phyloP scores from a whole-genome alignment of 2,329 filamentous ascomycete species.

The Xylaria hypoxylon region DNA sequence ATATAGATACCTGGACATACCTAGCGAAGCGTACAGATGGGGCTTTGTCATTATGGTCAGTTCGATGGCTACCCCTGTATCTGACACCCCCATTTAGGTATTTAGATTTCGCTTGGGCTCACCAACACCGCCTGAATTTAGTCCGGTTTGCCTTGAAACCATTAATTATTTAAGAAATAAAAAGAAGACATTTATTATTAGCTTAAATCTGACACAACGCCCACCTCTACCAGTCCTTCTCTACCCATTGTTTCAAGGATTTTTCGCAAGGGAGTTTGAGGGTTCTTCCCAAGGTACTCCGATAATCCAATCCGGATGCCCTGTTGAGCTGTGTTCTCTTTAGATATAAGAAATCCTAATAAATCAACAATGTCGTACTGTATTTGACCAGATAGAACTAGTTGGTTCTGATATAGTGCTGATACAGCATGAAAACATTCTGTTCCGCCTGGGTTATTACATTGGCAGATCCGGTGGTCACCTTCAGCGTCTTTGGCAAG shows the following conservation, averaged over 20 bases:
- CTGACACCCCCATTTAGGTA: too few species aligned
- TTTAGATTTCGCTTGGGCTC: too few species aligned
- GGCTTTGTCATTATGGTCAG: too few species aligned
- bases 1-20: too few species aligned
- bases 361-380: conserved; percentile 16
- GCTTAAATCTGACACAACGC: too few species aligned
- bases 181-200: too few species aligned
- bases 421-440: conserved; percentile 2
- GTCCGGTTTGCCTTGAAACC: too few species aligned
- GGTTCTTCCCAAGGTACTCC: not conserved
- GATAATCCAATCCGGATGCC: not conserved
- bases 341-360: not conserved
- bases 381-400: not conserved
- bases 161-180: too few species aligned
- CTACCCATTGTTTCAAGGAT: not conserved
- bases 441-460: fast-evolving
- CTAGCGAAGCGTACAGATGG: too few species aligned
- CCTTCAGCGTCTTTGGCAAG: not conserved
- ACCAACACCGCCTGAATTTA: too few species aligned
- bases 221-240: not conserved
- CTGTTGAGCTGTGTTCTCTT: fast-evolving
- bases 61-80: too few species aligned
- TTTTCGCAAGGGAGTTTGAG: not conserved
- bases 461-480: conserved; percentile 13
- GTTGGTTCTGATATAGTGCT: not conserved